phyloP scores from a whole-genome alignment of 768 basidiomycete genomes.

The Obba rivulosa region DNA sequence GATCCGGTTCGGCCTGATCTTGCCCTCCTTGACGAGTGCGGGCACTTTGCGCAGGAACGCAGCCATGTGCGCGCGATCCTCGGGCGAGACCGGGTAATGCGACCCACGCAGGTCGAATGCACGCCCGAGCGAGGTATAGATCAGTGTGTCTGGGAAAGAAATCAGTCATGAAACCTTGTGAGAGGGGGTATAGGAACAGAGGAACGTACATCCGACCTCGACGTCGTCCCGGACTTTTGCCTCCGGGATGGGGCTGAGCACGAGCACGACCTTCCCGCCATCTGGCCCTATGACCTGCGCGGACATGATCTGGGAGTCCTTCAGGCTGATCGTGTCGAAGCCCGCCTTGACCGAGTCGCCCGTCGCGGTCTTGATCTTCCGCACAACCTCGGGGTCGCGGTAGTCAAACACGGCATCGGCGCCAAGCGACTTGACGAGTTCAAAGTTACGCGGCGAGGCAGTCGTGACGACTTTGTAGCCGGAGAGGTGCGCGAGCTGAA shows the following conservation, averaged over 20 bases:
- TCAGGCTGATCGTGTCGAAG: conserved; percentile 10
- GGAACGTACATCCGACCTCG: conserved; percentile 9
- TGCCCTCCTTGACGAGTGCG: conserved; percentile 10
- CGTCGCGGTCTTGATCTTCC: conserved; percentile 12
- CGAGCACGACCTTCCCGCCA: conserved; percentile 8
- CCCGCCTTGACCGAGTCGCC: conserved; percentile 7
- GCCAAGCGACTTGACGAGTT: conserved; percentile 31
- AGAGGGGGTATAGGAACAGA: neutral
- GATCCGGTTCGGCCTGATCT: conserved; percentile 16
- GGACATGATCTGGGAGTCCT: conserved; percentile 6
- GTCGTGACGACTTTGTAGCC: conserved; percentile 28
- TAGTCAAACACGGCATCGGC: conserved; percentile 29
- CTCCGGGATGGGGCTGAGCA: neutral
- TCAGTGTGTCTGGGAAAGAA: conserved; percentile 2
- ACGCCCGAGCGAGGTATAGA: conserved; percentile 7
- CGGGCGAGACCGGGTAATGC: conserved; percentile 7
- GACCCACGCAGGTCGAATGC: conserved; percentile 1
- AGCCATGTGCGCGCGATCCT: conserved; percentile 9
- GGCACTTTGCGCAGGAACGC: conserved; percentile 10
- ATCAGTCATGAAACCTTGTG: too few species aligned
- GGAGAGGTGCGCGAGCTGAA: conserved; percentile 24
- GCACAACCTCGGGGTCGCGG: conserved; percentile 14
- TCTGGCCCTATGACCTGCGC: conserved; percentile 1
- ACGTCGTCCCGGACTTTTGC: conserved; percentile 13
- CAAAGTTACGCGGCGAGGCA: conserved; percentile 28